Evolutionary conservation across 2,329 filamentous ascomycete genomes (phyloP), one percentile per base, ranked within the genome.

Genomic region (Huntiella decipiens): DNA sequence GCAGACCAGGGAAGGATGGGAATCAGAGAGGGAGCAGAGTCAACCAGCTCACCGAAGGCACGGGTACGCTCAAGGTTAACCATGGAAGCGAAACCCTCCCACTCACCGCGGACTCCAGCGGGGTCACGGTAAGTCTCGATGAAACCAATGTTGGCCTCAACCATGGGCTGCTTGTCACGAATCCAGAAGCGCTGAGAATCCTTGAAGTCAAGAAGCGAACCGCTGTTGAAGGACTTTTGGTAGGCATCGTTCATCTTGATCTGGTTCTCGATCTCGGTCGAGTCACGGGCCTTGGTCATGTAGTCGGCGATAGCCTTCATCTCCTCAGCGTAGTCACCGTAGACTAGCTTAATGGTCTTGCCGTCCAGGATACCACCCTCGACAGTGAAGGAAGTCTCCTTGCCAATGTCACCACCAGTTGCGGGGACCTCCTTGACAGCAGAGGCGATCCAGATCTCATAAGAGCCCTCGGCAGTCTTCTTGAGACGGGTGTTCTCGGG

Each of bases 91-190:
- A 91, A 86, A 2, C 83, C 83, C 61, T 91, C 82, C 78, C 82
- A 92, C 58, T 91, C 84, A 50, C 79, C 82, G 51, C 83, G 71
- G 31, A 86, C 74, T 49, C 84, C 83, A 50, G 81, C 77, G 28
- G 84, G 84, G 56, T 92, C 84, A 54, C 83, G 70, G 59, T 91
- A 91, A 0, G 82, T 86, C 63, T 91, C 83, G 44, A 91, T 80
- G 57, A 91, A 91, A 1, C 83, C 83, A 53, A 88, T 72, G 58
- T 88, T 85, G 38, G 72, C 79, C 61, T 91, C 83, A 32, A 92
- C 74, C 62, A 73, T 75, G 3, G 84, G 84, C 15, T 79, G 78
- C 59, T 86, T 83, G 58, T 92, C 82, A 56, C 77, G 75, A 52
- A 91, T 84, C 84, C 84, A 91, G 55, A 71, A 73, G 52, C 81